phyloP scores from a whole-genome alignment of 176 grass and related monocot species.

The Ananas comosus region DNA sequence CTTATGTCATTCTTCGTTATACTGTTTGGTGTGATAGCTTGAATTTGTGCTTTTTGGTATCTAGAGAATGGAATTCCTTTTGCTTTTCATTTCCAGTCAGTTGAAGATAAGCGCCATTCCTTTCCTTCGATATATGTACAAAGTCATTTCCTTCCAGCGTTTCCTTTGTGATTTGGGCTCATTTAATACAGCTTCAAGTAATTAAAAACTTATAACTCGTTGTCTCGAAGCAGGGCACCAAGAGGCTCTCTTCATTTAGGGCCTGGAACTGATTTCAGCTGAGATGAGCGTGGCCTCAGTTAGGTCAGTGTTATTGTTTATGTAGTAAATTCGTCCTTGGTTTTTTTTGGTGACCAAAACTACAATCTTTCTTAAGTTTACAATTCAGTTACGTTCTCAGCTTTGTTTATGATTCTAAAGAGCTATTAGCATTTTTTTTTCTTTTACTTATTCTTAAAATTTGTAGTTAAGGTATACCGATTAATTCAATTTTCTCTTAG shows the following conservation, averaged over 20 bases:
- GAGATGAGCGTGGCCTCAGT: constrained; percentile 51
- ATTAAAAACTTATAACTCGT: constrained; percentile 77
- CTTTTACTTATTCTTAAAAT: no score
- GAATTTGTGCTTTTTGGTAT: constrained; percentile 1
- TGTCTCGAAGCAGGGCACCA: constrained; percentile 91
- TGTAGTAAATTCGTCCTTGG: constrained; percentile 47
- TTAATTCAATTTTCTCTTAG: no score
- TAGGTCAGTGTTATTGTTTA: constrained; percentile 88
- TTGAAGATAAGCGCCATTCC: constrained; percentile 36
- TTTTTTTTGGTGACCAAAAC: constrained; percentile 39
- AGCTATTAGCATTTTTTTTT: background rate
- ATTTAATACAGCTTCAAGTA: constrained; percentile 44
- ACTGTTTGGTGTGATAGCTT: constrained; percentile 7
- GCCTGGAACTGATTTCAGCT: constrained; percentile 66
- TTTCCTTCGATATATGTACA: constrained; percentile 26
- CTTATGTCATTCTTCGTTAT: background rate
- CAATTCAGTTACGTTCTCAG: constrained; percentile 2
- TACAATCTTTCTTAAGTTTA: constrained; percentile 16
- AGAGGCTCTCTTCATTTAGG: constrained; percentile 61
- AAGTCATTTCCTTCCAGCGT: constrained; percentile 30
- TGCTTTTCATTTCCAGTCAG: constrained; percentile 36
- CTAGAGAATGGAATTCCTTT: constrained; percentile 7
- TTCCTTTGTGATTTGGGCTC: constrained; percentile 52
- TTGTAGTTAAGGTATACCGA: no score
- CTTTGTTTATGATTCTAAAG: background rate